Evolutionary conservation across 768 basidiomycete genomes (phyloP).

Genomic region (Coprinellus micaceus): DNA sequence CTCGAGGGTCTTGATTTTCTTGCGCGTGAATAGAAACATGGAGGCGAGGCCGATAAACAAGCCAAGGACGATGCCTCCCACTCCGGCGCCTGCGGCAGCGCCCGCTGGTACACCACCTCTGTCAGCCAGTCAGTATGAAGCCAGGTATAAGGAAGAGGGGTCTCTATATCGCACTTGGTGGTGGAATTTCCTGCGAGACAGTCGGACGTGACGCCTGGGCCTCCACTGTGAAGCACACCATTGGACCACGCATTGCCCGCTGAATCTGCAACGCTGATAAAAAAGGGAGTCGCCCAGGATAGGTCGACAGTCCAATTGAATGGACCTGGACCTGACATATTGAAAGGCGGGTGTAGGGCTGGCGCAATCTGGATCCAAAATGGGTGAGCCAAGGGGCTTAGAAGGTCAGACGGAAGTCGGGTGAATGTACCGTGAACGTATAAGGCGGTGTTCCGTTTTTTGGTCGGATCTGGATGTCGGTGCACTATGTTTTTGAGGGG

Average conservation of each 20-base stretch:
- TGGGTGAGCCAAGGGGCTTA: not conserved
- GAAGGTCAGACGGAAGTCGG: conserved; percentile 13
- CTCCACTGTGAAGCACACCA: conserved; percentile 56
- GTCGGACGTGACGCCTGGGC: conserved; percentile 28
- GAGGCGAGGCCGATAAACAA: conserved; percentile 28
- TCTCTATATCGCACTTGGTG: conserved; percentile 1
- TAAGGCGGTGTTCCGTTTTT: conserved; percentile 60
- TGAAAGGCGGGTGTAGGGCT: conserved; percentile 56
- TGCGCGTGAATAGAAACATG: conserved; percentile 31
- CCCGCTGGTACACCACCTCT: conserved; percentile 15
- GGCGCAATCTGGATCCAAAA: conserved; percentile 46
- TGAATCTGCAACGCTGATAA: conserved; percentile 50
- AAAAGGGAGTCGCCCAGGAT: conserved; percentile 54
- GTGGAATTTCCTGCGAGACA: conserved; percentile 37
- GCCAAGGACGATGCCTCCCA: conserved; percentile 39
- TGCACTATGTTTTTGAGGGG: conserved; percentile 38
- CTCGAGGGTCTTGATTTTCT: conserved; percentile 17
- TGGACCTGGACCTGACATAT: conserved; percentile 44
- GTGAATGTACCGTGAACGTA: conserved; percentile 42
- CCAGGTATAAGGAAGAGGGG: no score
- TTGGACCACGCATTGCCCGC: conserved; percentile 50
- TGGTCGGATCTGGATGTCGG: conserved; percentile 50
- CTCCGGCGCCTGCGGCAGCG: conserved; percentile 33
- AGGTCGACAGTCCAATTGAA: conserved; percentile 59
- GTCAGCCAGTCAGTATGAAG: not conserved